These are phyloP conservation scores for Adansonia grandidieri DNA, from an alignment of 441 rosid genomes.

Conservation along the genomic window DNA sequence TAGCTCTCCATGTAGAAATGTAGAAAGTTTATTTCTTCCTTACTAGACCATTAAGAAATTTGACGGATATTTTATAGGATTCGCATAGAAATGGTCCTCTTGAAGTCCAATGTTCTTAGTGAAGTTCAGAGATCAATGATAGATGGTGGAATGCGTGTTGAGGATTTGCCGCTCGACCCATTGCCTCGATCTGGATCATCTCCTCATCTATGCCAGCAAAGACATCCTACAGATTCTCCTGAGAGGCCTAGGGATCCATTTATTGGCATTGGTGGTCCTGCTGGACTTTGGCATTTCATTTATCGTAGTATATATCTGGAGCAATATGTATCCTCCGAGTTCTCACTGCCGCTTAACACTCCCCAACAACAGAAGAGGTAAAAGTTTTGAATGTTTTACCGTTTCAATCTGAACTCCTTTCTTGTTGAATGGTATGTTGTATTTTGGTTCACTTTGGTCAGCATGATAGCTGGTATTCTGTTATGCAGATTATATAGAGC, in stretches of 20 bases:
- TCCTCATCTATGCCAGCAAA: constrained; percentile 54
- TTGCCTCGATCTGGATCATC: constrained; percentile 52
- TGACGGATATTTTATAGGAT: constrained; percentile 51
- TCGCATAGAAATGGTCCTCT: constrained; percentile 74
- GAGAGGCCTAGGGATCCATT: constrained; percentile 54
- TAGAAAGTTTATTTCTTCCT: constrained; percentile 18
- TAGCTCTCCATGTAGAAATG: background rate
- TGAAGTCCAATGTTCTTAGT: constrained; percentile 83
- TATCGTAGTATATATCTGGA: constrained; percentile 93
- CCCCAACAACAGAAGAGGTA: constrained; percentile 85
- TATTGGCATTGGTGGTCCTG: constrained; percentile 84
- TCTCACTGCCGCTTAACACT: constrained; percentile 79
- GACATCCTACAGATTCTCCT: constrained; percentile 48
- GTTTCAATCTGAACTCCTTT: background rate
- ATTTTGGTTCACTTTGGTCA: constrained; percentile 3
- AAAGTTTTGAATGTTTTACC: constrained; percentile 11
- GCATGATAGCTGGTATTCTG: constrained; percentile 27
- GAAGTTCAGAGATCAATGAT: constrained; percentile 83
- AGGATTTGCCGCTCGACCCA: constrained; percentile 78
- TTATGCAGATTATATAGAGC: constrained; percentile 88
- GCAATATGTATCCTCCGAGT: constrained; percentile 90
- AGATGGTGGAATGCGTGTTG: constrained; percentile 95
- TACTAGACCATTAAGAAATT: constrained; percentile 17
- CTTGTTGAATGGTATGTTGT: background rate
- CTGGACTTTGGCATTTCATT: constrained; percentile 97